Evolutionary conservation across 164 flowering plant genomes (phyloP).

Genomic region (Brasenia schreberi): DNA sequence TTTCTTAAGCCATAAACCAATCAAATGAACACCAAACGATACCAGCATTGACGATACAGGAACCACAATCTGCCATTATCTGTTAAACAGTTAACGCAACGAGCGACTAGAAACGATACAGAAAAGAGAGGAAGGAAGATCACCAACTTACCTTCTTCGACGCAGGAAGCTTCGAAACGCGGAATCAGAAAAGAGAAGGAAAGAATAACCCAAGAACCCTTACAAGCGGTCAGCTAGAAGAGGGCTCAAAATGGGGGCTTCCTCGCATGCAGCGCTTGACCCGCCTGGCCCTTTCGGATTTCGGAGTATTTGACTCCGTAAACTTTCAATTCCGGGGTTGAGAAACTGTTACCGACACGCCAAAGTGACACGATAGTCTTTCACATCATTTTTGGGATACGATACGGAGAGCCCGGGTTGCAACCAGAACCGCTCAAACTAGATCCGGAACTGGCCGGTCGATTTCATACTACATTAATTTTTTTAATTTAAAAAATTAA

Average conservation of each 20-base stretch:
- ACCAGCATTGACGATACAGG: not conserved
- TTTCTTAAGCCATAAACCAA: not conserved
- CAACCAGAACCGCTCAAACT: too few species aligned
- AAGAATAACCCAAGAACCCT: not conserved
- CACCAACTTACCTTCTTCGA: not conserved
- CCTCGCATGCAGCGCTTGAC: not conserved
- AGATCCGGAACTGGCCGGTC: too few species aligned
- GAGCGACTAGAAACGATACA: not conserved
- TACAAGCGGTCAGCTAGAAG: not conserved
- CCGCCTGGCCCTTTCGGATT: not conserved
- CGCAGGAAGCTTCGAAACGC: not conserved
- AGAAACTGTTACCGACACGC: too few species aligned
- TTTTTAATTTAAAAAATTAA: too few species aligned
- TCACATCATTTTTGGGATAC: too few species aligned
- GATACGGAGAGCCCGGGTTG: too few species aligned
- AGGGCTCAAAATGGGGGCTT: not conserved
- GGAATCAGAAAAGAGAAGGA: not conserved
- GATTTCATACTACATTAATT: too few species aligned
- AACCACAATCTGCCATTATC: not conserved
- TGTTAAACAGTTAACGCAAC: not conserved
- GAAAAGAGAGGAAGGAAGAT: not conserved
- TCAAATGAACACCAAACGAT: not conserved
- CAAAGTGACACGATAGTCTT: too few species aligned
- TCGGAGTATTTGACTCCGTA: not conserved
- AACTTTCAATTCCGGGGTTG: too few species aligned